Evolutionary conservation across 768 basidiomycete genomes (phyloP).

Genomic region (Suillus americanus): DNA sequence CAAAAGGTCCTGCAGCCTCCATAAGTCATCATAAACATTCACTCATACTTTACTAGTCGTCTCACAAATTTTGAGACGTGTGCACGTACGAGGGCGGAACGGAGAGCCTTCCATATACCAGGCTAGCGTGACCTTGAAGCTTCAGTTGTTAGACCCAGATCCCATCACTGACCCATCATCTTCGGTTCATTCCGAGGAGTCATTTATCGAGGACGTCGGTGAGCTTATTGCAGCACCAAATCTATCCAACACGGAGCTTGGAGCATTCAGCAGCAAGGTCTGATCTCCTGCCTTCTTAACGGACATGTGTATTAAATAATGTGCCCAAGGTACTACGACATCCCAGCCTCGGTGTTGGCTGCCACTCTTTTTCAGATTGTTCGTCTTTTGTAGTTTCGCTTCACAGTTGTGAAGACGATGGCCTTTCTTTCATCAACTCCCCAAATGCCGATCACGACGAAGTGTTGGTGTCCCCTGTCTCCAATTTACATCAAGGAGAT

Average conservation of each 20-base stretch:
- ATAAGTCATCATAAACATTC: background rate
- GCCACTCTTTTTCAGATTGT: background rate
- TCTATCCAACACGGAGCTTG: background rate
- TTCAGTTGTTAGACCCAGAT: background rate
- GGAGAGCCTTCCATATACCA: background rate
- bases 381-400: conserved; percentile 2
- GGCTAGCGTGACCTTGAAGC: conserved; percentile 2
- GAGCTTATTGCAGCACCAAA: conserved; percentile 4
- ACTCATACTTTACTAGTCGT: background rate
- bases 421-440: background rate
- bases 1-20: background rate
- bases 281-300: background rate
- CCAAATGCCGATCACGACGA: background rate
- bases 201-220: background rate
- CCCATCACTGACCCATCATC: background rate
- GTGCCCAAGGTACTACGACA: background rate
- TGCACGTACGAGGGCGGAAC: background rate
- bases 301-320: background rate
- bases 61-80: background rate
- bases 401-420: background rate
- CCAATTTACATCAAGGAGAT: background rate
- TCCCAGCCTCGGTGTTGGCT: background rate
- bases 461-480: conserved; percentile 2
- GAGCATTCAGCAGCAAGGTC: background rate
- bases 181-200: background rate